Evolutionary conservation across 768 basidiomycete genomes (phyloP), one percentile per base, ranked within the genome.

Genomic region (Strobilomyces confusus): DNA sequence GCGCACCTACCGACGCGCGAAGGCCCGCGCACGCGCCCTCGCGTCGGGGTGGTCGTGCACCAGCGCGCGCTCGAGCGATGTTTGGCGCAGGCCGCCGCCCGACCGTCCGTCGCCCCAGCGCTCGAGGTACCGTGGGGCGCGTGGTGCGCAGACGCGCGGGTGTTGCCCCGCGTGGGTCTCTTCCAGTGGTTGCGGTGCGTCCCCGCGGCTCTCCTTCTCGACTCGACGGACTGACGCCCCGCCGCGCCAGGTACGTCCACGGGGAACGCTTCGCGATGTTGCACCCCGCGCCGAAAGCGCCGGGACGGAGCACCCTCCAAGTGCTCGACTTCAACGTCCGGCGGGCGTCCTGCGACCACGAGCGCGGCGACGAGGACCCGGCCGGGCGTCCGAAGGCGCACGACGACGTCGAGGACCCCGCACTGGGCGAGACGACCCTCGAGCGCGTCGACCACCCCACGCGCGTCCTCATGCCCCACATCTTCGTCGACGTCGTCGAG

Each of bases 171-270:
- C 9, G 36, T 55, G 9, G 59, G 52, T 1, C 54, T 52, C 25
- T 76, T 74, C 56, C 67, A 72, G 41, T 79, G 77, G 78, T 58
- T 76, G 30, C 66, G 75, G 74, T 75, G 42, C 22, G 65, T 52
- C 17, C 14, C 14, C 13, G 11, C 34, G 34, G 11, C 13, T n/a
- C n/a, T n/a, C n/a, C n/a, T n/a, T n/a, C 26, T 26, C 26, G 26
- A 26, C 5, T 4, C 26, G 26, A 8, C 5, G 8, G 26, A 26
- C 33, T 34, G 12, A 34, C 33, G 12, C 4, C 33, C 5, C 4
- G 15, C 4, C 33, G 33, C 4, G 15, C 3, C 22, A 75, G 75
- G 48, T 74, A 76, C n/a, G 72, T 75, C 1, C 74, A 78, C n/a
- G 77, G 75, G 5, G 58, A 68, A 32, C 69, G 75, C 12, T 66